Conservation (phyloP, 2,329 filamentous ascomycete species). For the Fusarium sp. region DNA sequence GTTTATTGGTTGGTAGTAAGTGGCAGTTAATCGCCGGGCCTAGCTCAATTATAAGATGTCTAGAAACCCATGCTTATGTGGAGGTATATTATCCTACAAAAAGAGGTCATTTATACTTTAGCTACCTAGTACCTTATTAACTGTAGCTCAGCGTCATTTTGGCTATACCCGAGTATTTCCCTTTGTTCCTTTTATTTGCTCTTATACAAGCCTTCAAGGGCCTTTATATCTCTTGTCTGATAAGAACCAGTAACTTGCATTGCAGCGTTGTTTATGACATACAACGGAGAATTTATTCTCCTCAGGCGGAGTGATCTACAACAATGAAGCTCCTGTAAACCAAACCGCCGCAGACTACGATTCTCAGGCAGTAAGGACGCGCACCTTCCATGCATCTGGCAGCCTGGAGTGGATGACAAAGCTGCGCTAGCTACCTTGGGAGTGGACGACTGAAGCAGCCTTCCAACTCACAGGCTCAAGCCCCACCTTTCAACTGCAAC, state of each 20-base stretch:
- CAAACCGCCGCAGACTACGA: neutral
- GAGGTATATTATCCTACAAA: too few relatives aligned
- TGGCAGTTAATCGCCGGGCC: too few relatives aligned
- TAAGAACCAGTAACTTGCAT: neutral
- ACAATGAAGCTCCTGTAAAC: neutral
- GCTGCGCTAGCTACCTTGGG: constrained; percentile 29
- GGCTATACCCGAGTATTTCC: too few relatives aligned
- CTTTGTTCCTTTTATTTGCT: neutral
- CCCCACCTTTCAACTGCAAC: constrained; percentile 41
- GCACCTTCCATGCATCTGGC: constrained; percentile 39
- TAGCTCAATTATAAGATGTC: too few relatives aligned
- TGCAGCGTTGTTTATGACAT: neutral
- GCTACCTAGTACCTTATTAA: too few relatives aligned
- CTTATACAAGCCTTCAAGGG: neutral
- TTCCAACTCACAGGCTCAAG: constrained; percentile 27
- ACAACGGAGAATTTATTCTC: neutral
- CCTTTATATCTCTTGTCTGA: neutral
- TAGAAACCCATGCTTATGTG: too few relatives aligned
- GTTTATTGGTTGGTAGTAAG: too few relatives aligned
- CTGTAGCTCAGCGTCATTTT: too few relatives aligned
- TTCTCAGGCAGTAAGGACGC: constrained; percentile 38
- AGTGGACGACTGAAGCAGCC: constrained; percentile 14
- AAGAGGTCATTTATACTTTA: too few relatives aligned
- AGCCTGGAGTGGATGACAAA: constrained; percentile 40
- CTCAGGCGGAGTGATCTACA: too few relatives aligned